Percentiles rank a stretch among this genome's conserved stretches.
Conservation (phyloP, 176 grass and related monocot genomes). For the Carex cristatella region DNA sequence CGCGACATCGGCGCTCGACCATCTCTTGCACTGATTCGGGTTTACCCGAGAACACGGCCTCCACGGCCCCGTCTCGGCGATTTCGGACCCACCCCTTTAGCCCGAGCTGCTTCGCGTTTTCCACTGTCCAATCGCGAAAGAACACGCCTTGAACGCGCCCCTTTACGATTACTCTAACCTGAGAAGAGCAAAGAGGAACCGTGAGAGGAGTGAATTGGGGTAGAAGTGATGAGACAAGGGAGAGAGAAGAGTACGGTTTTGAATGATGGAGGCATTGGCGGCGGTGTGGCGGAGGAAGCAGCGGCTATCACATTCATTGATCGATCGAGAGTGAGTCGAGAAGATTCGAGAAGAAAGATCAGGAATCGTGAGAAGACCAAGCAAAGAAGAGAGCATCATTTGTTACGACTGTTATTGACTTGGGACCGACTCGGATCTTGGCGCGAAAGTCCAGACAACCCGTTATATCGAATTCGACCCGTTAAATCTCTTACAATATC, state of each 20-base stretch:
- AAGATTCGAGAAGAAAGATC: background rate
- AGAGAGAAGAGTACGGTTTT: conserved; percentile 19
- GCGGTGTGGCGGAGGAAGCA: conserved; percentile 19
- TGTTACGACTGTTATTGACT: no score
- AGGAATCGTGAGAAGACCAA: background rate
- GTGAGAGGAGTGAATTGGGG: background rate
- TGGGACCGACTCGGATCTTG: background rate
- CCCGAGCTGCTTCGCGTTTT: conserved; percentile 56
- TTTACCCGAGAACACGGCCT: conserved; percentile 69
- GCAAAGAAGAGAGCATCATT: background rate
- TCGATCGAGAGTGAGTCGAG: background rate
- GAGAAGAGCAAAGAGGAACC: background rate
- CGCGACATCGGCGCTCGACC: conserved; percentile 38
- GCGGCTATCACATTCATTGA: conserved; percentile 30
- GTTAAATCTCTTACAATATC: background rate
- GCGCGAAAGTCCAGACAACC: background rate
- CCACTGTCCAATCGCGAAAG: conserved; percentile 75
- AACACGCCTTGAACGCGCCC: conserved; percentile 71
- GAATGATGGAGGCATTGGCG: conserved; percentile 1
- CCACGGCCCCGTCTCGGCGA: conserved; percentile 67
- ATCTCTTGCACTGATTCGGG: conserved; percentile 56
- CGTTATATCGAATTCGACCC: background rate
- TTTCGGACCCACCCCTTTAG: conserved; percentile 81
- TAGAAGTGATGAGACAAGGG: background rate
- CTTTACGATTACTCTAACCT: conserved; percentile 57